A percentile compares a stretch with the other conserved stretches of the same genome.
Evolutionary conservation across 495 filamentous ascomycete genomes (phyloP).

Genomic region (Penicillium psychrofluorescens): DNA sequence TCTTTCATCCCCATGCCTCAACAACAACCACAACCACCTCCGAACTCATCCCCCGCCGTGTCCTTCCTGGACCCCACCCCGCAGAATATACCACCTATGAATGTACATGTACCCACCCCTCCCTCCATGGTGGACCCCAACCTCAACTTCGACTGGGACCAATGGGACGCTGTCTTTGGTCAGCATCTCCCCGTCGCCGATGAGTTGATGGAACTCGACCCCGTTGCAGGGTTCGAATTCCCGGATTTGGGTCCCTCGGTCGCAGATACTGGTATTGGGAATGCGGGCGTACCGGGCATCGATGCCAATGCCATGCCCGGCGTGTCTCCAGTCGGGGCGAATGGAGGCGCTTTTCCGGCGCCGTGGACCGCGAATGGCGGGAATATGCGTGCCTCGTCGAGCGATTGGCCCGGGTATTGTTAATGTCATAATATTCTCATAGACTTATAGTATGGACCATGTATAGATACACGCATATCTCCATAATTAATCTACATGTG

Average conservation of each 20-base stretch:
- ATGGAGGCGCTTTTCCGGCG: neutral
- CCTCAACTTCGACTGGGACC: slow-evolving; percentile 43
- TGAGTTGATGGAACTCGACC: slow-evolving; percentile 40
- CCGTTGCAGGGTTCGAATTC: slow-evolving; percentile 32
- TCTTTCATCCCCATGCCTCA: slow-evolving; percentile 2
- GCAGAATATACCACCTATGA: slow-evolving; percentile 11
- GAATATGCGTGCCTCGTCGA: neutral
- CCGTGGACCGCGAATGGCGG: slow-evolving; percentile 6
- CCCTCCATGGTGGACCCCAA: slow-evolving; percentile 40
- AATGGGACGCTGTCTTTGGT: slow-evolving; percentile 45
- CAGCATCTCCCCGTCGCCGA: slow-evolving; percentile 41
- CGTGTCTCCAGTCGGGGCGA: neutral
- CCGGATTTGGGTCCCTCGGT: slow-evolving; percentile 17
- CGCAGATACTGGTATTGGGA: neutral
- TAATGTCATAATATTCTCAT: slow-evolving; percentile 1
- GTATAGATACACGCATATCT: too few species aligned
- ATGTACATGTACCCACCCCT: slow-evolving; percentile 27
- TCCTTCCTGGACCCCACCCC: slow-evolving; percentile 20
- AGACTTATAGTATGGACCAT: too few species aligned
- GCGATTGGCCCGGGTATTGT: slow-evolving; percentile 12
- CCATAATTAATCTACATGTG: too few species aligned
- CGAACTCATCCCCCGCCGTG: slow-evolving; percentile 1
- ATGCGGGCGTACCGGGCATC: neutral
- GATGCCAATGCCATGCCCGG: slow-evolving; percentile 1
- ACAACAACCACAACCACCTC: slow-evolving; percentile 1